Conservation (phyloP, 225 moss, liverwort and hornwort genomes). For the Pseudoscleropodium purum region DNA sequence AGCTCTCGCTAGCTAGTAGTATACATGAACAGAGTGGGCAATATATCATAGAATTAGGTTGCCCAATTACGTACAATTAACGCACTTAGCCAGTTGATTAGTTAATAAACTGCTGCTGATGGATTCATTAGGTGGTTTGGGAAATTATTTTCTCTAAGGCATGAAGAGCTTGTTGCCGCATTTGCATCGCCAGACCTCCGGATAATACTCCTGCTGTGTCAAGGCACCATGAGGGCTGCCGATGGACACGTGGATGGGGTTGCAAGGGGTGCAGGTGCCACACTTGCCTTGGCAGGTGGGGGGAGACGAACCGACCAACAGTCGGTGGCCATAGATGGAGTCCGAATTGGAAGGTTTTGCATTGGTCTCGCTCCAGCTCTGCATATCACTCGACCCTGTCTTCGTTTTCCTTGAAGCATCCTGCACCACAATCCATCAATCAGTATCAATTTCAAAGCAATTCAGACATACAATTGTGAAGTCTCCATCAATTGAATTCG, state of each 20-base stretch:
- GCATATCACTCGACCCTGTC: neutral
- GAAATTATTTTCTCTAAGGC: neutral
- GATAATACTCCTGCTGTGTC: slow-evolving; percentile 52
- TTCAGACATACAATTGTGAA: neutral
- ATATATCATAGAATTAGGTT: neutral
- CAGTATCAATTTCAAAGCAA: neutral
- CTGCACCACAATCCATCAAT: neutral
- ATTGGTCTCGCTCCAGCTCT: neutral
- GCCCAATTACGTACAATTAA: neutral
- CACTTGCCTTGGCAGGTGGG: slow-evolving; percentile 49
- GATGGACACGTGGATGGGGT: slow-evolving; percentile 42
- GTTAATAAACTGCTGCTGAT: neutral
- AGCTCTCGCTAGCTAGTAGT: neutral
- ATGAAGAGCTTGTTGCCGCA: slow-evolving; percentile 49
- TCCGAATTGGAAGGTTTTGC: neutral
- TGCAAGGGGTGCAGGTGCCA: slow-evolving; percentile 39
- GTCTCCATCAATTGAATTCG: neutral
- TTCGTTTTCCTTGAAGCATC: neutral
- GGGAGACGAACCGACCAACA: slow-evolving; percentile 42
- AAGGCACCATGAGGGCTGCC: slow-evolving; percentile 42
- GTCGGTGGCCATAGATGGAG: slow-evolving; percentile 22
- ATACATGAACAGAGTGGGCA: slow-evolving; percentile 1
- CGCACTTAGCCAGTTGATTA: neutral
- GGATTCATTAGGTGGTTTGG: no score
- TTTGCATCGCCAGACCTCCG: slow-evolving; percentile 59